A percentile compares a stretch with the other conserved stretches of the same genome.
Evolutionary conservation across 805 yeast species (phyloP).

Genomic region (Candida tammaniensis): DNA sequence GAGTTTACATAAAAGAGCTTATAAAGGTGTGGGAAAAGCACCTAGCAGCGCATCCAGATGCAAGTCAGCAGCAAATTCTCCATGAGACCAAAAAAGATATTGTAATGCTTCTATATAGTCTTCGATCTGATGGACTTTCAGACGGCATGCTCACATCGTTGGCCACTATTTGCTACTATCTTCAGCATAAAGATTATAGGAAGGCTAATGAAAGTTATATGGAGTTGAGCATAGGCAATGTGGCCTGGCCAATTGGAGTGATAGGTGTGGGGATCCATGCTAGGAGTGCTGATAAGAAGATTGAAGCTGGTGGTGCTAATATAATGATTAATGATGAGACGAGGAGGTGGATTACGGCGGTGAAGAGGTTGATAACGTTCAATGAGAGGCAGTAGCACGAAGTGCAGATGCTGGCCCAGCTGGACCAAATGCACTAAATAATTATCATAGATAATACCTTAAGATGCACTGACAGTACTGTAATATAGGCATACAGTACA

Average conservation of each 20-base stretch:
- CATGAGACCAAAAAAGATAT: constrained; percentile 44
- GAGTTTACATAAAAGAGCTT: constrained; percentile 47
- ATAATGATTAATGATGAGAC: constrained; percentile 78
- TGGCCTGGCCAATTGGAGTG: constrained; percentile 92
- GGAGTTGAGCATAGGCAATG: constrained; percentile 78
- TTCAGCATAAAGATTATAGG: constrained; percentile 52
- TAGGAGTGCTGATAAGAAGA: constrained; percentile 58
- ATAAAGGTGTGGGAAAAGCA: constrained; percentile 41
- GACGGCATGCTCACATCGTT: constrained; percentile 50
- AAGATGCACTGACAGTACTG: too few relatives aligned
- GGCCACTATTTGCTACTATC: constrained; percentile 54
- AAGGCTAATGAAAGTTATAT: constrained; percentile 68
- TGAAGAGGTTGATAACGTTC: constrained; percentile 67
- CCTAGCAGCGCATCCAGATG: not conserved
- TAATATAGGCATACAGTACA: too few relatives aligned
- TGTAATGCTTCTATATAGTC: constrained; percentile 46
- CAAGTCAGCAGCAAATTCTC: constrained; percentile 16
- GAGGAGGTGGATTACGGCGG: constrained; percentile 70
- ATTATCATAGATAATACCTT: too few relatives aligned
- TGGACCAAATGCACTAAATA: too few relatives aligned
- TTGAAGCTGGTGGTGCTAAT: constrained; percentile 53
- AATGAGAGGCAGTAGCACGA: not conserved
- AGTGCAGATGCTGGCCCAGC: too few relatives aligned
- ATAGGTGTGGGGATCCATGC: constrained; percentile 77
- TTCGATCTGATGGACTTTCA: constrained; percentile 36